Percentiles rank a stretch among this genome's conserved stretches.
phyloP scores from a whole-genome alignment of 78 protist genomes.

The Monosiga brevicollis region DNA sequence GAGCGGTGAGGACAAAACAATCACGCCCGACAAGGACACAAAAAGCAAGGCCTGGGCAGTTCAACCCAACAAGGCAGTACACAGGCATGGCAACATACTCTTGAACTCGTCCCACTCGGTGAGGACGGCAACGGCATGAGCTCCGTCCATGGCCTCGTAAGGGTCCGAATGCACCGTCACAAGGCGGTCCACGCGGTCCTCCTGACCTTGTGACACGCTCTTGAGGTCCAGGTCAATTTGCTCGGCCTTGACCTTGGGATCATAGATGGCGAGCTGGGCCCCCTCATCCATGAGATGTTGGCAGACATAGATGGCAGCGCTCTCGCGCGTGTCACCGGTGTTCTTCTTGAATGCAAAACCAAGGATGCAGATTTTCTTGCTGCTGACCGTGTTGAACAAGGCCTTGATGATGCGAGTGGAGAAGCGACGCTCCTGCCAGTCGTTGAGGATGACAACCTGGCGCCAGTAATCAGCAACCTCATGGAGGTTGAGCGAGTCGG shows the following conservation, averaged over 20 bases:
- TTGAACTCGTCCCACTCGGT: conserved; percentile 96
- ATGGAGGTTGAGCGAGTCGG: conserved; percentile 37
- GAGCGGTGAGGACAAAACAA: no score
- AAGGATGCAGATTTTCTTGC: conserved; percentile 70
- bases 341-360: conserved; percentile 94
- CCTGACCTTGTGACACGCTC: not conserved
- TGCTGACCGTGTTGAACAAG: conserved; percentile 75
- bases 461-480: conserved; percentile 91
- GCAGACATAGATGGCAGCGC: conserved; percentile 68
- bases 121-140: conserved; percentile 72
- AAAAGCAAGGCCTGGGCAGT: not conserved
- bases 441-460: conserved; percentile 72
- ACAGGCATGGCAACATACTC: not conserved
- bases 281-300: conserved; percentile 61
- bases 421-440: conserved; percentile 83
- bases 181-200: not conserved
- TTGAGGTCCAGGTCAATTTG: conserved; percentile 30
- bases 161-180: conserved; percentile 4
- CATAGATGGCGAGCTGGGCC: conserved; percentile 77
- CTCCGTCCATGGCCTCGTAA: conserved; percentile 47
- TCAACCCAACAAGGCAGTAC: not conserved
- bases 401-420: conserved; percentile 24
- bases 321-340: conserved; percentile 84
- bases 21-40: no score
- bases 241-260: conserved; percentile 73